Evolutionary conservation across 1,139 yeast genomes (phyloP).

Genomic region (Candida sojae): DNA sequence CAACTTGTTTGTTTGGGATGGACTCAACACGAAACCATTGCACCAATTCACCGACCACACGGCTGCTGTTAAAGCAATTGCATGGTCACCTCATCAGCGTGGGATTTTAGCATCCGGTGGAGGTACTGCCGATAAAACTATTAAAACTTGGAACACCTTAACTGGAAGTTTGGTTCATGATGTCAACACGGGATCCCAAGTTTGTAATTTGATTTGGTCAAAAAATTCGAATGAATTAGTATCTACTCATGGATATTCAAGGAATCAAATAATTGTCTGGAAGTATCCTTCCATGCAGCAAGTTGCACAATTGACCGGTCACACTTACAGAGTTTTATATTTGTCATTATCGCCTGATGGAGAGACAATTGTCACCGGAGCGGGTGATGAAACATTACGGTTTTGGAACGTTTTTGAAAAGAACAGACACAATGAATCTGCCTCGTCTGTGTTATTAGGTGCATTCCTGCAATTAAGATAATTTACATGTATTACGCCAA

Average conservation of each 20-base stretch:
- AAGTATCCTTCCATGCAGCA: conserved; percentile 92
- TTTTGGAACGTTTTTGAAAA: conserved; percentile 93
- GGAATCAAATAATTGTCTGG: conserved; percentile 93
- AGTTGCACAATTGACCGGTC: conserved; percentile 91
- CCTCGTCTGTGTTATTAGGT: conserved; percentile 68
- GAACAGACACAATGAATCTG: conserved; percentile 56
- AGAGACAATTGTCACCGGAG: conserved; percentile 96
- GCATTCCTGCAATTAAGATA: conserved; percentile 77
- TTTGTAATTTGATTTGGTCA: conserved; percentile 93
- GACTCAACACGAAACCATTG: conserved; percentile 67
- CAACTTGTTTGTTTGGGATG: conserved; percentile 84
- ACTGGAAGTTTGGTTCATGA: conserved; percentile 75
- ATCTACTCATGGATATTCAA: conserved; percentile 92
- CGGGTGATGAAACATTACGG: conserved; percentile 95
- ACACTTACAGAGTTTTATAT: conserved; percentile 88
- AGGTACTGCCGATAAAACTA: conserved; percentile 90
- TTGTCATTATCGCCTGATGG: conserved; percentile 96
- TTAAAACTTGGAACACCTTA: conserved; percentile 90
- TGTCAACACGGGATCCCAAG: conserved; percentile 93
- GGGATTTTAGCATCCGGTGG: conserved; percentile 96
- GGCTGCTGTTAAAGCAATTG: conserved; percentile 95
- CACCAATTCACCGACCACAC: conserved; percentile 78
- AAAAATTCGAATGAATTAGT: conserved; percentile 89
- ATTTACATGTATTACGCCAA: too few relatives aligned
- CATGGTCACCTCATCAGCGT: conserved; percentile 97